These are phyloP conservation scores for Aspergillus sergii DNA, from an alignment of 2,329 filamentous ascomycete species.

Conservation along the genomic window DNA sequence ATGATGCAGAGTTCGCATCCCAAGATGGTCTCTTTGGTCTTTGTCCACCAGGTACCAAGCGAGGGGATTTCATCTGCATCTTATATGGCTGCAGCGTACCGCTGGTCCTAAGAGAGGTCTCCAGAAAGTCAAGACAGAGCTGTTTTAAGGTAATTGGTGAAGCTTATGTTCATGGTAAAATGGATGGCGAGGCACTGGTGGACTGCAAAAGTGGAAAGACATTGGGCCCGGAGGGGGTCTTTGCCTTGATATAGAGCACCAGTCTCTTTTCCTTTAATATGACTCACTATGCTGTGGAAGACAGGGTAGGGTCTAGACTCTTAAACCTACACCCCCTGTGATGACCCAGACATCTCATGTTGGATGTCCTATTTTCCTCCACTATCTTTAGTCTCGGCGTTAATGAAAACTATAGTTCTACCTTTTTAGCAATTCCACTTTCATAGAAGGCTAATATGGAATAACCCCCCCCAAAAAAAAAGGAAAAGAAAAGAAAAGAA, in stretches of 20 bases:
- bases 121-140: neutral
- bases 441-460: no score
- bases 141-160: neutral
- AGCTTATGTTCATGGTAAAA: neutral
- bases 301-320: no score
- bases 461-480: no score
- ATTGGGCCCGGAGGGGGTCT: neutral
- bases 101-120: neutral
- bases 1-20: neutral
- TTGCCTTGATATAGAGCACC: neutral
- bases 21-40: neutral
- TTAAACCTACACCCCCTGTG: no score
- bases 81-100: neutral
- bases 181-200: neutral
- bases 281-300: neutral
- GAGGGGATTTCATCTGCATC: neutral
- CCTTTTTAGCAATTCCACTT: no score
- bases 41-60: neutral
- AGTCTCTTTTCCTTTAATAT: rapidly evolving
- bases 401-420: no score
- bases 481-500: no score
- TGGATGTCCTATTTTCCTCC: no score
- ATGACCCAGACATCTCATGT: no score
- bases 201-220: neutral
- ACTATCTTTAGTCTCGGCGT: no score